phyloP scores from a whole-genome alignment of 2,329 filamentous ascomycete species.

The Myriosclerotinia curreyana region DNA sequence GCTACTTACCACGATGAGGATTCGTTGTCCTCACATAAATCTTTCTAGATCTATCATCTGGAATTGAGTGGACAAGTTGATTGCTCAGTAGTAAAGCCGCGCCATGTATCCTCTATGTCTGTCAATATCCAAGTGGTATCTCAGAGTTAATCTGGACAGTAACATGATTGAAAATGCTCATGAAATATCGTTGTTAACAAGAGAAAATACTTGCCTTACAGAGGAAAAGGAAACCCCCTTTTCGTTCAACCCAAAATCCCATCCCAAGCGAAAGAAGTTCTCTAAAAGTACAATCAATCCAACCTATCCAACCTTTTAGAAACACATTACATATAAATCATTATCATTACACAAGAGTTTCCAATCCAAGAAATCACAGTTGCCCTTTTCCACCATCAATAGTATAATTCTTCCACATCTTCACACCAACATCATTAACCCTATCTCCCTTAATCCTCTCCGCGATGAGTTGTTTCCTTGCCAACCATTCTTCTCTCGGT shows the following conservation, averaged over 20 bases:
- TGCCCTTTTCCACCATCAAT: neutral
- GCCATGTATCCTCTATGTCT: neutral
- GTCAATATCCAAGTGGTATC: neutral
- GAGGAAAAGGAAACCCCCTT: neutral
- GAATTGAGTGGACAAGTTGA: too few species aligned
- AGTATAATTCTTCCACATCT: neutral
- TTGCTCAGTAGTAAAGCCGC: too few species aligned
- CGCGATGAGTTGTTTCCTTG: conserved; percentile 1
- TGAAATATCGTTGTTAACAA: neutral
- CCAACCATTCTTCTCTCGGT: conserved; percentile 17
- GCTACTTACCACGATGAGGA: too few species aligned
- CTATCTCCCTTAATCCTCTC: conserved; percentile 1
- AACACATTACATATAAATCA: neutral
- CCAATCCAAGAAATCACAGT: neutral
- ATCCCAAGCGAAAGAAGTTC: neutral
- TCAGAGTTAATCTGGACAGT: neutral
- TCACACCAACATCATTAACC: neutral
- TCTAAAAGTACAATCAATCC: neutral
- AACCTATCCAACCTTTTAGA: neutral
- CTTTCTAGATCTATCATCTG: too few species aligned
- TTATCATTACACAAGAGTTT: neutral
- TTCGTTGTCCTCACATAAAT: too few species aligned
- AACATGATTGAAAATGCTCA: neutral
- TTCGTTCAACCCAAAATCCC: neutral
- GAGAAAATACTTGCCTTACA: too few species aligned